Conservation (phyloP, 1,139 yeast genomes). For the Scheffersomyces cryptocercus region DNA sequence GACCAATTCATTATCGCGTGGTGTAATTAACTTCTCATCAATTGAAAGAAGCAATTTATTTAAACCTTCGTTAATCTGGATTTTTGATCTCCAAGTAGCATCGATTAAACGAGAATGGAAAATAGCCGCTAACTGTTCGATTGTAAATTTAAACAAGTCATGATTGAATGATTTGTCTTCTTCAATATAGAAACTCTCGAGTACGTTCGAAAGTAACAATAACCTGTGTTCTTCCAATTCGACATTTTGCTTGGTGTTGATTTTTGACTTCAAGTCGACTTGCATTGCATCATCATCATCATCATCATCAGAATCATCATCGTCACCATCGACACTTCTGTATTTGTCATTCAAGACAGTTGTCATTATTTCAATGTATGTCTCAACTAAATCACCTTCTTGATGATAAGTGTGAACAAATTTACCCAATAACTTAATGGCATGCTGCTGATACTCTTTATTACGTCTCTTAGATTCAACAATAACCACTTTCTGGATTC, state of each 20-base stretch:
- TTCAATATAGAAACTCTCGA: constrained; percentile 25
- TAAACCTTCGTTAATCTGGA: constrained; percentile 42
- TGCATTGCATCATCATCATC: constrained; percentile 30
- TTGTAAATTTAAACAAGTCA: constrained; percentile 26
- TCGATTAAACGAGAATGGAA: constrained; percentile 35
- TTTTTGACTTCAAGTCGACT: constrained; percentile 20
- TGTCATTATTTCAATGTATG: constrained; percentile 40
- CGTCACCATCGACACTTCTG: constrained; percentile 19
- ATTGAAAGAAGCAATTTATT: constrained; percentile 5
- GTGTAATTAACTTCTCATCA: not conserved
- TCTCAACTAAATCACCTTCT: constrained; percentile 35
- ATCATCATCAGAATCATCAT: constrained; percentile 25
- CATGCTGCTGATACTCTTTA: constrained; percentile 58
- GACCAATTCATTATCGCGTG: constrained; percentile 10
- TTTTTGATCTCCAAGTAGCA: constrained; percentile 62
- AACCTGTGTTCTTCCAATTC: constrained; percentile 42
- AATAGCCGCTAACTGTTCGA: constrained; percentile 18
- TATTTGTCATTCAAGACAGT: constrained; percentile 35
- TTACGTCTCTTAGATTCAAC: constrained; percentile 72
- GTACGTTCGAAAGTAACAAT: constrained; percentile 31
- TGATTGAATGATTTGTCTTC: constrained; percentile 17
- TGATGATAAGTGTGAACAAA: constrained; percentile 47
- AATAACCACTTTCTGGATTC: constrained; percentile 45
- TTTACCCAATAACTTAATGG: constrained; percentile 51
- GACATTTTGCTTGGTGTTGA: constrained; percentile 27